Evolutionary conservation across 2,329 filamentous ascomycete genomes (phyloP), one percentile per base, ranked within the genome.

Genomic region (Alternaria sp.): DNA sequence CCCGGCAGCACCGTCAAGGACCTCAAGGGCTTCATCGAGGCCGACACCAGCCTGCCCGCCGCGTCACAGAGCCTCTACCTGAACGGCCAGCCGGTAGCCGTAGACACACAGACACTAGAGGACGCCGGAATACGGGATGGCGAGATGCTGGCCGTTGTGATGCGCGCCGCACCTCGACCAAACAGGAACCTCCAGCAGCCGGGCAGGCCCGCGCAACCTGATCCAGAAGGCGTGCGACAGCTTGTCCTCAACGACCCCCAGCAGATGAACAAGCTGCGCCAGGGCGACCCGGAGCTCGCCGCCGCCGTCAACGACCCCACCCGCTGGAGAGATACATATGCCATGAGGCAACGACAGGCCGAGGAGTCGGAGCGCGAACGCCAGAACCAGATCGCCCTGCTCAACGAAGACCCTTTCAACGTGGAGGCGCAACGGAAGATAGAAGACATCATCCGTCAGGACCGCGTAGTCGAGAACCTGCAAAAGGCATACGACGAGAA

Each of bases 401-500:
- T 98, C 65, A 97, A 98, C 78, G 91, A 94, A 10, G 96, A 99
- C 75, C 94, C 95, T 1, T 97, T 98, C 82, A 95, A 99, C 77
- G 84, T 93, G 25, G 94, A 97, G 68, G 93, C 94, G 9, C 96
- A 99, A 82, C 87, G 87, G 50, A 93, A 91, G 82, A 99, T 99
- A 66, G 95, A 96, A 77, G 96, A 99, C 82, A 96, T 98, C 81
- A 99, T 99, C 76, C 90, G 96, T 59, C 92, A 97, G 81, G 92
- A 98, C 82, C 87, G 91, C 15, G 95, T 99, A 49, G 94, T 95
- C 80, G 94, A 97, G 82, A 99, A 99, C 76, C 81, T 98, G 64
- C 94, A 98, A 77, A 96, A 94, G 81, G 96, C 96, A 45, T 95
- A 97, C 87, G 95, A 98, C 82, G 91, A 98, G 81, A 97, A 96